Evolutionary conservation across 2,329 filamentous ascomycete species (phyloP), one percentile per base, ranked within the genome.

Genomic region (Moelleriella libera): DNA sequence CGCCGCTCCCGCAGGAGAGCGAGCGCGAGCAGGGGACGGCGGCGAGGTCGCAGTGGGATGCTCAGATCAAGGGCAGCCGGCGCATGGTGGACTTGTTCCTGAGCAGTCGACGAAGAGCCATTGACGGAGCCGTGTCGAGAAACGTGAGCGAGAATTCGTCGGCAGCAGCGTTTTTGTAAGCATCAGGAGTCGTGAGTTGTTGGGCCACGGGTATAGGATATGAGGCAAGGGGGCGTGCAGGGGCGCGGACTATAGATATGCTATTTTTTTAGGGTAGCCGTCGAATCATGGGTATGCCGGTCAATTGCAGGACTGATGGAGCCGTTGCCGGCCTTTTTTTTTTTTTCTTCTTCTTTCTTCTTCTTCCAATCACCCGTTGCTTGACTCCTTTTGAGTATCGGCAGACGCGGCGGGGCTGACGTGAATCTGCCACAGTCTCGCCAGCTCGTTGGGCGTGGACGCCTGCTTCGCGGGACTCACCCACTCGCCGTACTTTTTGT

Each of bases 71-170:
- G 50, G 69, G 69, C 2, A 72, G 72, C 53, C 69, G 69, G 57
- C 63, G 63, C 41, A 76, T 78, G 69, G 73, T 78, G 6, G 73
- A 78, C 46, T 49, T 71, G 45, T 77, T 78, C 54, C 60, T 78
- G 30, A 75, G 63, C 50, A 74, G 67, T 44, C 65, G 74, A 14
- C 64, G 68, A 12, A 68, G 58, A 50, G 63, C 65, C 10, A 65
- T 68, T 39, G 57, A 61, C 29, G 66, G 65, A 10, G 65, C 61
- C 30, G 49, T 47, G 45, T 50, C 51, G 37, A 54, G 51, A 6
- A 53, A 51, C 14, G 56, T 51, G 30, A 53, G 52, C 42, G 58
- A 58, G 3, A 60, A 54, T 49, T 60, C 58, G 5, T 57, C 60
- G 2, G 49, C 51, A 2, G 62, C 57, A 2, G 62, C 57, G 32